Base-by-base conservation (phyloP, 805 yeast species). In the Candida takata region DNA sequence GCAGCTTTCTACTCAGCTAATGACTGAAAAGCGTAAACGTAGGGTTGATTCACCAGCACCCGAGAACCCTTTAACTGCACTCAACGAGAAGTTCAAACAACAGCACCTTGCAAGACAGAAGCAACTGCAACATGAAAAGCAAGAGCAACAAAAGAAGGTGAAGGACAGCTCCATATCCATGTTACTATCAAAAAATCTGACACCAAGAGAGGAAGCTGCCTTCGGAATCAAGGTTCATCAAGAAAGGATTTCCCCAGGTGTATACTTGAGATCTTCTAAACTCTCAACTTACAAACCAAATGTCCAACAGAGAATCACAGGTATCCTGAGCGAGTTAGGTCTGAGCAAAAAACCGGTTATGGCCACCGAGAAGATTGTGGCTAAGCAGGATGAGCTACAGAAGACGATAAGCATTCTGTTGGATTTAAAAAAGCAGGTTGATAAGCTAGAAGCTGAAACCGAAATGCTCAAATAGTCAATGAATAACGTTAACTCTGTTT, bases 401-500 rank as follows among this genome's bases (percentile, higher is more conserved):
- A 77, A 79, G 44, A 65, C 79, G 1, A 83, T 85, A 21, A 77
- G 77, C 10, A 71, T 80, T 2, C 63, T 90, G 43, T 65, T 88
- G 37, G 97, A 92, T 37, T 67, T 88, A 12, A 90, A 90, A 61
- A 81, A 77, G 55, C 95, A 85, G 38, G 75, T 77, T 15, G 98
- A 92, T 57, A 87, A 86, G 60, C 64, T 88, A 11, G 88, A 84
- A 43, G 79, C 94, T 3, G 97, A 90, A 47, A 69, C 74, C 26
- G 65, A 67, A 23, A 64, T 79, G 18, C 37, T 48, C n/a, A 45
- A 37, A 58, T 64, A n/a, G 20, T 14, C 5, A 23, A 21, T 16
- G 27, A 24, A 8, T 24, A 13, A 24, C 27, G 14, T n/a, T n/a
- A n/a, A n/a, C n/a, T n/a, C n/a, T n/a, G n/a, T n/a, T n/a, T n/a